Evolutionary conservation across 768 basidiomycete genomes (phyloP), one percentile per base, ranked within the genome.

Genomic region (Psilocybe tampanensis): DNA sequence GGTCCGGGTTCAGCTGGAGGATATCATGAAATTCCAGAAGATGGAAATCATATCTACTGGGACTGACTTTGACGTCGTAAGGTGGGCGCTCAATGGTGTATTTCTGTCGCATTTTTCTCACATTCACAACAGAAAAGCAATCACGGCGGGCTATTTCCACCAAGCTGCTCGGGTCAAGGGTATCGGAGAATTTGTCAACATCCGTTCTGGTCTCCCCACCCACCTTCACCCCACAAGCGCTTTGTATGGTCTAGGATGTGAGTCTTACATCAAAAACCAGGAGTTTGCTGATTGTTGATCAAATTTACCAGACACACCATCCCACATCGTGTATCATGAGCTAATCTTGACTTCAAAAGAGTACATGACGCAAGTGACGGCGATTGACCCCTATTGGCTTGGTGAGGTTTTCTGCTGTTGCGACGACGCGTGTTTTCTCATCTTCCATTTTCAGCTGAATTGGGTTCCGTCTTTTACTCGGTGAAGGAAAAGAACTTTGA

Each of bases 361-460:
- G 72, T 99, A 99, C 75, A 97, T 98, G 95, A 96, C 95, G 17
- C 94, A 95, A 71, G 97, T 99, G n/a, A 98, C 97, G 2, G 87
- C 96, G 0, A 91, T 98, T 60, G 95, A 98, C 68, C 88, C 97
- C 2, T 95, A 95, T 73, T 99, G 97, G 97, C 83, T 98, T 33
- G 95, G 94, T 92, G 73, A 68, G 80, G 69, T 22, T 6, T 34
- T 6, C 44, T 24, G 24, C 22, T 24, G 8, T 34, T 41, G 5
- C n/a, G 9, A 19, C 18, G 17, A 18, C 32, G 32, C n/a, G 43
- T 54, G 44, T 8, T 24, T 44, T 39, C 34, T 51, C 24, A 42
- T 36, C 19, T 26, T 26, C 33, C 29, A 19, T 29, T 42, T 24
- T 19, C 64, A 94, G 95, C 95, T 64, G 94, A 97, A 60, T 83